A percentile compares a stretch with the other conserved stretches of the same genome.
phyloP scores from a whole-genome alignment of 371 early-diverging fungal genomes.

The Mucor irregularis region DNA sequence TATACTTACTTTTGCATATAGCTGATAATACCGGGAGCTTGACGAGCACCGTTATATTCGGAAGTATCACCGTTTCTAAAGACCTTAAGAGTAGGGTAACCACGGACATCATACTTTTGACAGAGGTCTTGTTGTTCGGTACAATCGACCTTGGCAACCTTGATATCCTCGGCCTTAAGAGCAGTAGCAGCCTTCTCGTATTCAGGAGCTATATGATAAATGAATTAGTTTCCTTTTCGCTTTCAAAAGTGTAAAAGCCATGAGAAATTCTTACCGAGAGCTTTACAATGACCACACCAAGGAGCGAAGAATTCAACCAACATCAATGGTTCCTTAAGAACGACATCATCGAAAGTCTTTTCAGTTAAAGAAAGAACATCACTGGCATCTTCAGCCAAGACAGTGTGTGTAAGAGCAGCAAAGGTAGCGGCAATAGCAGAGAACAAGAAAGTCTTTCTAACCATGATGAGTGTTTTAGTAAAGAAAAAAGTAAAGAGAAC shows the following conservation, averaged over 20 bases:
- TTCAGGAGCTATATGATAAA: constrained; percentile 71
- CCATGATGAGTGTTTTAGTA: constrained; percentile 32
- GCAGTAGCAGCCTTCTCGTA: constrained; percentile 87
- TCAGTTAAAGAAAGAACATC: constrained; percentile 74
- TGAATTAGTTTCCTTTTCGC: no score
- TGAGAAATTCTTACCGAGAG: constrained; percentile 58
- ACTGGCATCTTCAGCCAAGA: constrained; percentile 44
- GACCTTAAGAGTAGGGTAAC: constrained; percentile 95
- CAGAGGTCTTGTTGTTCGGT: constrained; percentile 83
- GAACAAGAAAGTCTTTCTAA: constrained; percentile 40
- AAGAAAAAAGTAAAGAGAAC: constrained; percentile 9
- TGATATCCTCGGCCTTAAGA: constrained; percentile 68
- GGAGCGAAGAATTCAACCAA: constrained; percentile 96
- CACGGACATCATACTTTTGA: constrained; percentile 76
- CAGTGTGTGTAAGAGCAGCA: constrained; percentile 39
- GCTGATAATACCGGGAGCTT: constrained; percentile 78
- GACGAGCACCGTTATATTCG: constrained; percentile 85
- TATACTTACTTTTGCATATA: constrained; percentile 88
- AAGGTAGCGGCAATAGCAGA: constrained; percentile 45
- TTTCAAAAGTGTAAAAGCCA: background rate
- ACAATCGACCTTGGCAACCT: constrained; percentile 95
- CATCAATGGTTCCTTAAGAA: constrained; percentile 67
- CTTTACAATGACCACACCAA: constrained; percentile 96
- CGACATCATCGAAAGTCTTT: constrained; percentile 63
- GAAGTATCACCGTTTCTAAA: constrained; percentile 69